phyloP scores from a whole-genome alignment of 192 early-diverging fungal genomes.

The Linderina pennispora region DNA sequence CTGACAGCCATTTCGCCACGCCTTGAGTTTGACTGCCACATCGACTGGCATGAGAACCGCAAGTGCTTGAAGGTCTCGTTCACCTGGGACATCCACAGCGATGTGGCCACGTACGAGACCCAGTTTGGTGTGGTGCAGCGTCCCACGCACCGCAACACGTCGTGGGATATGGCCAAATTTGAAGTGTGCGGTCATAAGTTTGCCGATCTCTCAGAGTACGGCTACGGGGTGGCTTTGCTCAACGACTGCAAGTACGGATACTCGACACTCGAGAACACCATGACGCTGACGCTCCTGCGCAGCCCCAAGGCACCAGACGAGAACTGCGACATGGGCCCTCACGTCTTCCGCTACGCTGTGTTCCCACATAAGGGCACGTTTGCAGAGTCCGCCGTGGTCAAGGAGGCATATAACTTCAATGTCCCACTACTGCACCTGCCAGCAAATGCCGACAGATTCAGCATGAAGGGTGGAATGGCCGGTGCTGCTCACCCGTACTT shows the following conservation, averaged over 20 bases:
- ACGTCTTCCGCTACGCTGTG: slow-evolving; percentile 82
- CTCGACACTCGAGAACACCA: slow-evolving; percentile 69
- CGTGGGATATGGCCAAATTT: slow-evolving; percentile 81
- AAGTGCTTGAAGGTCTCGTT: slow-evolving; percentile 91
- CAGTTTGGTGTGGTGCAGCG: slow-evolving; percentile 87
- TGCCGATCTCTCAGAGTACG: slow-evolving; percentile 88
- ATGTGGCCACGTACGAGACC: slow-evolving; percentile 90
- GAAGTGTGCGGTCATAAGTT: slow-evolving; percentile 97
- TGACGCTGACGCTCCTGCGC: slow-evolving; percentile 78
- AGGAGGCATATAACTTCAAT: slow-evolving; percentile 85
- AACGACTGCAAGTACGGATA: slow-evolving; percentile 99
- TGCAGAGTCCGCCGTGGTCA: slow-evolving; percentile 77
- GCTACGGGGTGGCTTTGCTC: slow-evolving; percentile 87
- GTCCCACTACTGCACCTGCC: slow-evolving; percentile 56
- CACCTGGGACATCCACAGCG: slow-evolving; percentile 71
- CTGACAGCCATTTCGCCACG: slow-evolving; percentile 63
- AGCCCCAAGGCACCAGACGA: slow-evolving; percentile 71
- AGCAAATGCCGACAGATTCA: not conserved
- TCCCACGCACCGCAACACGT: slow-evolving; percentile 91
- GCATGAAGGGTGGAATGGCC: too few relatives aligned
- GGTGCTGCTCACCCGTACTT: slow-evolving; percentile 13
- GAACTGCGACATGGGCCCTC: slow-evolving; percentile 53
- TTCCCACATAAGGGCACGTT: slow-evolving; percentile 85
- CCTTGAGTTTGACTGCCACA: slow-evolving; percentile 81
- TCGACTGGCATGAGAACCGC: slow-evolving; percentile 89